A percentile compares a stretch with the other conserved stretches of the same genome.
Evolutionary conservation across 2,329 filamentous ascomycete genomes (phyloP).

Genomic region (Xylaria polymorpha): DNA sequence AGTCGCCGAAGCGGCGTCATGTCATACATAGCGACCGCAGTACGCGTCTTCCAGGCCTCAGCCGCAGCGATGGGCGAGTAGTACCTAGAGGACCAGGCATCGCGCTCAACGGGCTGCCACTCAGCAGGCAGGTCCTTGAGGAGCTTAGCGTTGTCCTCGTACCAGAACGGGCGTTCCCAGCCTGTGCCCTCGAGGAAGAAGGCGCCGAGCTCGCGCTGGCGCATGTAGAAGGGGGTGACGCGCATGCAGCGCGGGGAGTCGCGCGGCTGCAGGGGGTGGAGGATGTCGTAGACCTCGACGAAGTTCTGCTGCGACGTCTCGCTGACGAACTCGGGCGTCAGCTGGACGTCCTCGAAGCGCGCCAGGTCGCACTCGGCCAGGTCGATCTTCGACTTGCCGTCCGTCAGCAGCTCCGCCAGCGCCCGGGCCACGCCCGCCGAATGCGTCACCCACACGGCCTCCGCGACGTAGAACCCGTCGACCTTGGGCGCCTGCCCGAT

Average conservation of each 20-base stretch:
- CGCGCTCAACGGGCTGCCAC: constrained; percentile 36
- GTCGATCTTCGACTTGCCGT: constrained; percentile 36
- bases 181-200: constrained; percentile 35
- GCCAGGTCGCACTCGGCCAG: constrained; percentile 38
- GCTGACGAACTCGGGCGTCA: constrained; percentile 33
- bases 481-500: constrained; percentile 36
- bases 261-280: constrained; percentile 38
- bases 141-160: constrained; percentile 35
- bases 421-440: constrained; percentile 38
- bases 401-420: constrained; percentile 37
- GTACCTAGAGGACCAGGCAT: constrained; percentile 35
- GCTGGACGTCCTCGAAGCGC: constrained; percentile 38
- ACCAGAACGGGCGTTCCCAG: constrained; percentile 39
- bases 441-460: constrained; percentile 41
- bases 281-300: constrained; percentile 39
- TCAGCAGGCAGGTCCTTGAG: constrained; percentile 28
- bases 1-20: constrained; percentile 39
- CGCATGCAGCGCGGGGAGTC: constrained; percentile 36
- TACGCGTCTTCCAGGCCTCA: constrained; percentile 38
- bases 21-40: constrained; percentile 39
- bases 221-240: constrained; percentile 34
- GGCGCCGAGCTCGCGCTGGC: constrained; percentile 38
- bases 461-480: constrained; percentile 40
- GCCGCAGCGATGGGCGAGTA: constrained; percentile 39
- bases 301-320: constrained; percentile 39